Conservation (phyloP, 73 alveolate species). For the Paramecium biaurelia region DNA sequence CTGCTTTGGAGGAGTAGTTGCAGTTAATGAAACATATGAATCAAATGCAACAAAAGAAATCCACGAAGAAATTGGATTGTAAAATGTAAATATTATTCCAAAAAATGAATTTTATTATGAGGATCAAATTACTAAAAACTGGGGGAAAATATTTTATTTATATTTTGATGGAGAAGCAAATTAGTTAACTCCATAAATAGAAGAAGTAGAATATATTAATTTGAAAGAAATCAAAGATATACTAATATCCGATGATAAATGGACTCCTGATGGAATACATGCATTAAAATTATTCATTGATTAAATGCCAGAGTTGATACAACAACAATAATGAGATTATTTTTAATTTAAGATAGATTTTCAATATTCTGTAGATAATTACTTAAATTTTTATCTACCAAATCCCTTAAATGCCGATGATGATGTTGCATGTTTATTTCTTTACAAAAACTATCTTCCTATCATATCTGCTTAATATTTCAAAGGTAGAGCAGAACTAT, state of each 20-base stretch:
- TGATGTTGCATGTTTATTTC: not conserved
- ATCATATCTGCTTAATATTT: not conserved
- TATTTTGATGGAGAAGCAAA: conserved; percentile 48
- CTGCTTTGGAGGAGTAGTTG: conserved; percentile 85
- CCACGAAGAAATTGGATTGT: conserved; percentile 69
- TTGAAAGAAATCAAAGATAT: not conserved
- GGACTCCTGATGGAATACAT: not conserved
- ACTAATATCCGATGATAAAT: not conserved
- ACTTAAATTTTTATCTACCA: not conserved
- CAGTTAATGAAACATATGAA: conserved; percentile 69
- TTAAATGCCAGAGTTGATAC: not conserved
- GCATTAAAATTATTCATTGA: not conserved
- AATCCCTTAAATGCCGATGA: not conserved
- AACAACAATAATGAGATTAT: not conserved
- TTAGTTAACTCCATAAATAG: conserved; percentile 8
- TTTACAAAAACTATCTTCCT: not conserved
- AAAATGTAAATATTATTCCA: conserved; percentile 12
- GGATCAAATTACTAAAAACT: conserved; percentile 43
- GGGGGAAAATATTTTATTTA: conserved; percentile 67
- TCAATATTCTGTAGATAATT: not conserved
- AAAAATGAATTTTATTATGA: conserved; percentile 47
- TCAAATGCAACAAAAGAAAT: conserved; percentile 69
- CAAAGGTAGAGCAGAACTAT: not conserved
- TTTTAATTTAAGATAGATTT: not conserved
- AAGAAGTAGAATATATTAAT: conserved; percentile 7